Evolutionary conservation across 2,329 filamentous ascomycete genomes (phyloP), one percentile per base, ranked within the genome.

Genomic region (Aspergillus sp.): DNA sequence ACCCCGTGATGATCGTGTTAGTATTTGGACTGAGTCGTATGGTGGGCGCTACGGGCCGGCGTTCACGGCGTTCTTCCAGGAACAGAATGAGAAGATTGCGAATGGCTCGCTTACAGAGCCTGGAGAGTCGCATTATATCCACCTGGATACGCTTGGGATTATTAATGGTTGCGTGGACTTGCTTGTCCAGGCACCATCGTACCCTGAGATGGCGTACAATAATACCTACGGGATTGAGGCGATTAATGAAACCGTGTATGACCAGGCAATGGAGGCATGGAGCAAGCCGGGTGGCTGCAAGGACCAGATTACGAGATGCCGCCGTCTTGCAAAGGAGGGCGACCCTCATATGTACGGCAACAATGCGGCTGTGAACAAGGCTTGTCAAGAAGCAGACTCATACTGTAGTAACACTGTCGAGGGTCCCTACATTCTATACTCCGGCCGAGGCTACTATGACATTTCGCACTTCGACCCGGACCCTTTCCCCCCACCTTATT

Each of bases 201-300:
- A 82, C 62, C 76, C 80, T 2, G 69, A 79, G 2, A 80, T 84
- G 63, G 78, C 83, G 0, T 82, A 79, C 68, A 83, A 86, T 68
- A 86, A 86, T 60, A 83, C 83, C 2, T 87, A 86, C 60, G 79
- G 78, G n/a, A 76, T 86, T 40, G 64, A 81, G 55, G 73, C 79
- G 1, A 77, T 83, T 64, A 82, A 81, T 59, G 66, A 81, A 47
- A 77, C 77, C 4, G 68, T 77, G 5, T 80, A 81, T 55, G 70
- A 80, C 2, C 64, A 68, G n/a, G 78, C 78, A 3, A 66, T 82
- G 12, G 64, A 80, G 20, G 73, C 75, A 6, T 78, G 80, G 57
- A 75, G 75, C 50, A 71, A 72, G 6, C 69, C 74, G 1, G 79
- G 76, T 2, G 85, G 85, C 7, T 85, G 83, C 62, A 75, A 77